Base-by-base conservation (phyloP, 192 early-diverging fungal species). In the Mycoemilia scoparia region DNA sequence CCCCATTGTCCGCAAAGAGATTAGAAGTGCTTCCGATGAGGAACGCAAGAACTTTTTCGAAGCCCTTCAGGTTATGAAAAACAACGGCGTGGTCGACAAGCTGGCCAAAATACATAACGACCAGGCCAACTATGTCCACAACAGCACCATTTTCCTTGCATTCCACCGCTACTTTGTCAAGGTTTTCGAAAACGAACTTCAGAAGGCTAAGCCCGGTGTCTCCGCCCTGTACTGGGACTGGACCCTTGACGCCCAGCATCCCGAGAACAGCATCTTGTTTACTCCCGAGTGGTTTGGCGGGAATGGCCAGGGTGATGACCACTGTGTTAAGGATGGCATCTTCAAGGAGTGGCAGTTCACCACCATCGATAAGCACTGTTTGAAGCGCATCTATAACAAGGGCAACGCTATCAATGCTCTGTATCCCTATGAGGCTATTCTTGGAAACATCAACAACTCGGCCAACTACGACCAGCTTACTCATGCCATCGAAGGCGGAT, bases 161-260 rank as follows among this genome's bases (percentile, higher is more conserved):
- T 70, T 67, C 54, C 67, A 74, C 34, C 62, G 72, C 10, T 30
- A 41, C 21, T 72, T 68, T 54, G 36, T 70, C 13, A 49, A 43
- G 36, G 57, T 50, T 9, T 72, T 65, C 47, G 69, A 71, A 23
- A 14, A 41, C 1, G 64, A 52, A 0, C 46, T 76, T 4, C 52
- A 64, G 34, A 44, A 36, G 21, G 46, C 59, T 7, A 57, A 68
- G 19, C 56, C 67, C 1, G 56, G 50, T 18, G 55, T 63, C 26
- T 39, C 49, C 1, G 58, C 59, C 12, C 62, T 57, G 5, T 65
- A 65, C 44, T 65, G 62, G 62, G 62, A 65, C 45, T 65, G 62
- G 62, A 54, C 56, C 5, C 35, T 65, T 5, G 62, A 65, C 34
- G 56, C 62, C 8, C 59, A 36, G 13, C 44, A 54, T 19, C 69